Conservation (phyloP, 345 rosid species). For the Eucalyptus polyanthemos region DNA sequence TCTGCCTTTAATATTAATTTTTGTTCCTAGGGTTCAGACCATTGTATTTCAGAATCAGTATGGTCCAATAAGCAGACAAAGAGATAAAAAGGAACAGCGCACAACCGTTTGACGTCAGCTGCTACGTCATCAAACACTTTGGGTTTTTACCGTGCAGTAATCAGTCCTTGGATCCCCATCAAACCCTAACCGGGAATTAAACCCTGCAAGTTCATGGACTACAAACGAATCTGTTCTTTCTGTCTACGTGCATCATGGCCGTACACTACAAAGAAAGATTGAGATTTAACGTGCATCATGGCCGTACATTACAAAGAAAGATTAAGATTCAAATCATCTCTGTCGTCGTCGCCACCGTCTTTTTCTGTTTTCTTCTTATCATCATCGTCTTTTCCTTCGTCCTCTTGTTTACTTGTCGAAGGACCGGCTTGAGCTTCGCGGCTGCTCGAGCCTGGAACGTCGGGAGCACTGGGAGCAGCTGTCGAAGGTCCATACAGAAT, state of each 20-base stretch:
- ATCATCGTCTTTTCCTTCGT: not conserved
- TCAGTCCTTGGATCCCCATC: not conserved
- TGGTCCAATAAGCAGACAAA: not conserved
- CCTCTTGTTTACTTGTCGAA: not conserved
- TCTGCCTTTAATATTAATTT: not conserved
- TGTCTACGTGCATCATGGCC: not conserved
- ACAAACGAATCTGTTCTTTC: not conserved
- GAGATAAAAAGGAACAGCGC: not conserved
- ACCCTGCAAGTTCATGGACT: not conserved
- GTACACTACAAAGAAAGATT: not conserved
- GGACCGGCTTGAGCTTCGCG: not conserved
- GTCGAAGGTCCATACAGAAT: not conserved
- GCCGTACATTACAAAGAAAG: not conserved
- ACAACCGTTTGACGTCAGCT: not conserved
- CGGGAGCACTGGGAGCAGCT: not conserved
- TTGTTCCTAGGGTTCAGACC: not conserved
- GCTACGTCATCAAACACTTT: not conserved
- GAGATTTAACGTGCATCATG: conserved; percentile 10
- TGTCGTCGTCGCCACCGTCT: not conserved
- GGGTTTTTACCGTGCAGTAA: not conserved
- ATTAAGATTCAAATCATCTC: conserved; percentile 18
- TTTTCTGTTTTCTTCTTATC: not conserved
- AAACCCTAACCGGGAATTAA: not conserved
- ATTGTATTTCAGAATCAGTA: not conserved
- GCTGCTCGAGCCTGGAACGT: not conserved